Evolutionary conservation across 495 filamentous ascomycete genomes (phyloP).

Genomic region (Tuber microsphaerosporum): DNA sequence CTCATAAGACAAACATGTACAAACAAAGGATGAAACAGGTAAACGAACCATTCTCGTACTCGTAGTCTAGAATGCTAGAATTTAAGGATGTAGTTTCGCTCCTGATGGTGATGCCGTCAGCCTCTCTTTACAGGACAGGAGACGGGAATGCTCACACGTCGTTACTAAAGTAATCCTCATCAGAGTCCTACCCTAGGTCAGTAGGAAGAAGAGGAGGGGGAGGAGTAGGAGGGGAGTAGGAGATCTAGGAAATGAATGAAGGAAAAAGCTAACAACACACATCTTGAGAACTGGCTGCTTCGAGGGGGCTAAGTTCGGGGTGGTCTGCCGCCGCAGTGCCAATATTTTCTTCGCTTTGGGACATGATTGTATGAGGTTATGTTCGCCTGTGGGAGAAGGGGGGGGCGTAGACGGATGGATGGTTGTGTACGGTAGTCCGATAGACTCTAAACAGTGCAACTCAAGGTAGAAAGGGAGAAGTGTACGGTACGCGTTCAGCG

Average conservation of each 20-base stretch:
- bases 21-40: neutral
- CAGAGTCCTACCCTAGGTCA: slow-evolving; percentile 11
- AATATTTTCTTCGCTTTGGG: neutral
- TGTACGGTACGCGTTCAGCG: neutral
- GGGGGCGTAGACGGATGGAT: neutral
- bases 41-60: slow-evolving; percentile 33
- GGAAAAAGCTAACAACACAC: slow-evolving; percentile 5
- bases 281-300: slow-evolving; percentile 12
- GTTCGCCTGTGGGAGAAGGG: neutral
- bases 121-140: neutral
- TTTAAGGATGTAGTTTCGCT: slow-evolving; percentile 30
- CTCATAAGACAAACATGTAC: neutral
- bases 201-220: neutral
- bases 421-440: neutral
- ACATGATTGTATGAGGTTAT: neutral
- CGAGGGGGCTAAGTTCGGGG: neutral
- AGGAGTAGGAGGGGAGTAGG: neutral
- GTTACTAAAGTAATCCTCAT: slow-evolving; percentile 20
- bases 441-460: neutral
- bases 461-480: neutral
- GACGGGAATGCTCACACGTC: slow-evolving; percentile 16
- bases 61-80: slow-evolving; percentile 29
- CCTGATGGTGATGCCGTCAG: neutral
- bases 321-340: neutral
- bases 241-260: neutral